Base-by-base conservation (phyloP, 2,329 filamentous ascomycete genomes). In the Phialocephala sp. region DNA sequence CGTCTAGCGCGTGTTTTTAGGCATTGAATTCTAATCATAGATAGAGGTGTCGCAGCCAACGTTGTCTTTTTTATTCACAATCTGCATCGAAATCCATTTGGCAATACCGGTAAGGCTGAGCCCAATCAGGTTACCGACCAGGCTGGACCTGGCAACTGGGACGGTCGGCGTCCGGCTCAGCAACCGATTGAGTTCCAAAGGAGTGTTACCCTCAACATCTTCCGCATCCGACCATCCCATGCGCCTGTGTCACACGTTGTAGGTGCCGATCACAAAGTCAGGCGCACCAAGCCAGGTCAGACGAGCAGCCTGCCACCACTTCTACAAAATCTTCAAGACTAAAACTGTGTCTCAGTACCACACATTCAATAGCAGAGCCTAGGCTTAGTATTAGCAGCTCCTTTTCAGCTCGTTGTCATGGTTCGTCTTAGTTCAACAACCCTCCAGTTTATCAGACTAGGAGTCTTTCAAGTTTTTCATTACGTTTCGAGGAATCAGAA, bases 401-500 rank as follows among this genome's bases (percentile, higher is more conserved):
- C 1, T 20, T 50, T 27, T 35, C 50, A 35, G 27, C 22, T 54
- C 22, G 12, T 35, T 35, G 24, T 11, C 50, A 35, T 32, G 50
- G 32, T 32, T 18, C 22, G 22, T 14, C n/a, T 14, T 11, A 11
- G 8, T 27, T 8, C 2, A 47, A n/a, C 45, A 54, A 1, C 3
- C 27, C 50, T 54, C 45, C 20, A 22, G 18, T 1, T 32, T 32
- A 11, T 18, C 11, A 12, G 9, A 18, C n/a, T 9, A 32, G 18
- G 22, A 9, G 15, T 32, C 24, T 15, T 3, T 2, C 50, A 27
- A 35, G 9, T 18, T 32, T 32, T 32, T n/a, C 6, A 54, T 54
- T 54, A 54, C 50, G 50, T 54, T 54, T 54, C 14, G 50, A 24
- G 12, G 14, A 54, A 24, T 54, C 50, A 54, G 50, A 54, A 54